These are phyloP conservation scores for Sphenostylis stenocarpa DNA, from an alignment of 306 rosid species.

Conservation along the genomic window DNA sequence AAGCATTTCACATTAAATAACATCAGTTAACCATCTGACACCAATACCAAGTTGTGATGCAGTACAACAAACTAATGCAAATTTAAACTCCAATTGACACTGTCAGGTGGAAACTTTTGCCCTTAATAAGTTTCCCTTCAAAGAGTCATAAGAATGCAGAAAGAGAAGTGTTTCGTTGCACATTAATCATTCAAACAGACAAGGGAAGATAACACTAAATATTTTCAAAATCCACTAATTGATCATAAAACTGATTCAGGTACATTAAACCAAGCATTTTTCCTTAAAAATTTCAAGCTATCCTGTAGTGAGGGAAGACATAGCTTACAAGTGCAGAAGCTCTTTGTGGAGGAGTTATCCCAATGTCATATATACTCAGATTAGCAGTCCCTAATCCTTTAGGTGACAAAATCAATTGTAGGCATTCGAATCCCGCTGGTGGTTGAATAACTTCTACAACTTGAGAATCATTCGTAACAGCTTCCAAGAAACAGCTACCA, in stretches of 20 bases:
- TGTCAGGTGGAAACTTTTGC: neutral
- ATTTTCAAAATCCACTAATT: conserved; percentile 10
- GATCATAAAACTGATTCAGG: conserved; percentile 2
- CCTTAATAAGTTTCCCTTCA: neutral
- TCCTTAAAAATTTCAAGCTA: conserved; percentile 18
- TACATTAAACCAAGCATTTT: conserved; percentile 20
- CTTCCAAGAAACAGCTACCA: conserved; percentile 95
- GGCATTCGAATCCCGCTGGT: conserved; percentile 63
- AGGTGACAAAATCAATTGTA: conserved; percentile 65
- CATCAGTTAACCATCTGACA: conserved; percentile 20
- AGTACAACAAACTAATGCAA: neutral
- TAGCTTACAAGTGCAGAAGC: conserved; percentile 76
- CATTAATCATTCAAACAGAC: conserved; percentile 12
- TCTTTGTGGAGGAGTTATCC: conserved; percentile 69
- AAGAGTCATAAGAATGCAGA: conserved; percentile 2
- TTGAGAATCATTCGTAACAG: conserved; percentile 69
- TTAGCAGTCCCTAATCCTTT: conserved; percentile 79
- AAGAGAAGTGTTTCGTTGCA: neutral
- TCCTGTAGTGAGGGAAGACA: conserved; percentile 25
- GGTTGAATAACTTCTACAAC: conserved; percentile 75
- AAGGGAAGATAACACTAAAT: conserved; percentile 2
- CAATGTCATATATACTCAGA: conserved; percentile 75
- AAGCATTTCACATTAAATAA: conserved; percentile 18
- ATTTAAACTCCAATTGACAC: conserved; percentile 12
- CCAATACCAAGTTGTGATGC: conserved; percentile 16